Base-by-base conservation (phyloP, 1,284 basidiomycete genomes). In the Irpex sp. region DNA sequence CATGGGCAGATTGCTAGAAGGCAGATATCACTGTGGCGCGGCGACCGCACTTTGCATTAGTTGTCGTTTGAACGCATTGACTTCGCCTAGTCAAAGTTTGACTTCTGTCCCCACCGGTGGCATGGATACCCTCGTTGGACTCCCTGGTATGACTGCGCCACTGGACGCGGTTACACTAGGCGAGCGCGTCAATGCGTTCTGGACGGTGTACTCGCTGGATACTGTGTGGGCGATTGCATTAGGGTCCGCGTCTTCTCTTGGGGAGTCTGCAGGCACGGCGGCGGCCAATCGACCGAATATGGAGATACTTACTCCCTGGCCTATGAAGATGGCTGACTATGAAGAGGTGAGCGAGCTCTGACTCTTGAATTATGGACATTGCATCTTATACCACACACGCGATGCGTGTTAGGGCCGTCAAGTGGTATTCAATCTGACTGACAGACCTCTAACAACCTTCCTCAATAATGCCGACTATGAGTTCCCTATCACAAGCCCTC, bases 151-250 rank as follows among this genome's bases (percentile, higher is more conserved):
- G 1, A 61, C 68, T 9, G 54, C 23, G 1, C 21, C 16, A 6
- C 60, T 57, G 10, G 76, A 80, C 63, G 59, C 72, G 0, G 65
- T 77, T 28, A 74, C 78, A 60, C 75, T 79, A 52, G 75, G 74
- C 14, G 80, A 82, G 65, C 71, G 77, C 7, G 75, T 81, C 55
- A 72, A 77, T 60, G 77, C 76, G 0, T 81, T 80, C 61, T 82
- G 81, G 81, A 71, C 70, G 12, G 77, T 78, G 0, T 73, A 77
- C 45, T 68, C 73, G 16, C 67, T 80, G 55, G 78, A 78, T 68
- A 77, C 77, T 58, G 75, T 73, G 54, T 79, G 78, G 75, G 68
- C 73, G n/a, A 74, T 75, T 35, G 76, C 73, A 6, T 71, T 76
- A 35, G 77, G 74, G 3, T 70, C 75, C 1, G 73, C 77, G 2